Evolutionary conservation across 1,284 basidiomycete genomes (phyloP).

Genomic region (Trametes hirsuta): DNA sequence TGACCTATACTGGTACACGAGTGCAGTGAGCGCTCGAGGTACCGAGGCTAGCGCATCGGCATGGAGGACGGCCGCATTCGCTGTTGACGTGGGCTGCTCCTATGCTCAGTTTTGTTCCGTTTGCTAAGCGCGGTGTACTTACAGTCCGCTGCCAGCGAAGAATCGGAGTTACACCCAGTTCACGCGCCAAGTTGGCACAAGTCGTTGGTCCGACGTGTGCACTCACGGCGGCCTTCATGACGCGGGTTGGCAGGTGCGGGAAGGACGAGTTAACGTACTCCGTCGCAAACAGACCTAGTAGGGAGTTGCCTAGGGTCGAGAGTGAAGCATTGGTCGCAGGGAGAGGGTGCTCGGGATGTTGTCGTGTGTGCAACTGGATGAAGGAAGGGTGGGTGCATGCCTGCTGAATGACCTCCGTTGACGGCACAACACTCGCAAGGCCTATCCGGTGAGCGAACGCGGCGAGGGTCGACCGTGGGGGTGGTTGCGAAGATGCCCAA

Average conservation of each 20-base stretch:
- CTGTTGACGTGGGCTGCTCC: conserved; percentile 46
- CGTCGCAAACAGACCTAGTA: conserved; percentile 89
- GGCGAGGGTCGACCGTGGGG: conserved; percentile 69
- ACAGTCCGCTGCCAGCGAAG: conserved; percentile 75
- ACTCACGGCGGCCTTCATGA: conserved; percentile 88
- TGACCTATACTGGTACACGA: conserved; percentile 80
- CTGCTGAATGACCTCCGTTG: conserved; percentile 61
- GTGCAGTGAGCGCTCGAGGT: conserved; percentile 74
- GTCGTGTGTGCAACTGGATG: conserved; percentile 54
- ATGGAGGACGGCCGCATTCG: conserved; percentile 58
- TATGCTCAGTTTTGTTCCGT: neutral
- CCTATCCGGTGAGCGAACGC: conserved; percentile 80
- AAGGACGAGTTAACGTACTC: conserved; percentile 86
- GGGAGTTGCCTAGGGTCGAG: conserved; percentile 81
- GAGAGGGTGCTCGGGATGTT: conserved; percentile 53
- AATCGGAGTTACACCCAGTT: conserved; percentile 75
- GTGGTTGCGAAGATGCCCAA: conserved; percentile 76
- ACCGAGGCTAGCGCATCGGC: conserved; percentile 78
- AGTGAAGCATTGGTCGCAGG: conserved; percentile 81
- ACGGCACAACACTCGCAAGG: conserved; percentile 54
- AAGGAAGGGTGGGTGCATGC: conserved; percentile 86
- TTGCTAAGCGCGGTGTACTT: conserved; percentile 33
- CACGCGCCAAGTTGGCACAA: conserved; percentile 82
- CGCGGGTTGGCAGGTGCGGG: conserved; percentile 90
- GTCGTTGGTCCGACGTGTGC: conserved; percentile 89